Evolutionary conservation across 2,329 filamentous ascomycete species (phyloP), one percentile per base, ranked within the genome.

Genomic region (Paracoccidioides brasiliensis): DNA sequence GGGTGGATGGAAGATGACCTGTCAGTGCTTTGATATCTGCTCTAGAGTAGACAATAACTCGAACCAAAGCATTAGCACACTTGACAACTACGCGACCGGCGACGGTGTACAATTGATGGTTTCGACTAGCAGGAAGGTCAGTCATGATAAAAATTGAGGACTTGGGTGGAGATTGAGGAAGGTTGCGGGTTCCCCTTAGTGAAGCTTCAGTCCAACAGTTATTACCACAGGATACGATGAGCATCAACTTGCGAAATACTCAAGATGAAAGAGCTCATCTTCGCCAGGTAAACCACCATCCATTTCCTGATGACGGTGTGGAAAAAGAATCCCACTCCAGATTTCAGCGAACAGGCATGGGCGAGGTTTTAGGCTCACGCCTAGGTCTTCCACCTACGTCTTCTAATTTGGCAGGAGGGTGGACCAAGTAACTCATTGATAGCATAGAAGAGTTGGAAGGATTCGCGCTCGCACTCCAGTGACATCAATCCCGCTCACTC

Each of bases 81-180:
- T 72, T 57, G 67, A 69, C 22, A 71, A 71, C 50, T 63, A 70
- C 50, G 65, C 62, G 42, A 68, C 64, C 12, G 67, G 69, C 12
- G 67, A 70, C 54, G 60, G 68, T 37, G 41, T 71, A 6, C 67
- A 70, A 53, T 69, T 70, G 53, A 70, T 71, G 67, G 67, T 70
- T 48, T 72, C 69, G 40, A 64, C 67, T 9, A 64, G 68, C 56
- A 66, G 65, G n/a, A 64, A 67, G 38, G 58, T 63, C 35, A 58
- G 70, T 54, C 63, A 68, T 53, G 65, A 67, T 43, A 70, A 57
- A 56, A 71, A 70, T 57, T 60, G 61, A 58, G 63, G 62, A 48
- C 53, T 63, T 57, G 62, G 61, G n/a, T 68, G 64, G 64, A 68
- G 65, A 58, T 64, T 59, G 22, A 69, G 64, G 58, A 67, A 70